A percentile compares a stretch with the other conserved stretches of the same genome.
phyloP scores from a whole-genome alignment of 73 alveolate genomes.

The Tetrahymena malaccensis region DNA sequence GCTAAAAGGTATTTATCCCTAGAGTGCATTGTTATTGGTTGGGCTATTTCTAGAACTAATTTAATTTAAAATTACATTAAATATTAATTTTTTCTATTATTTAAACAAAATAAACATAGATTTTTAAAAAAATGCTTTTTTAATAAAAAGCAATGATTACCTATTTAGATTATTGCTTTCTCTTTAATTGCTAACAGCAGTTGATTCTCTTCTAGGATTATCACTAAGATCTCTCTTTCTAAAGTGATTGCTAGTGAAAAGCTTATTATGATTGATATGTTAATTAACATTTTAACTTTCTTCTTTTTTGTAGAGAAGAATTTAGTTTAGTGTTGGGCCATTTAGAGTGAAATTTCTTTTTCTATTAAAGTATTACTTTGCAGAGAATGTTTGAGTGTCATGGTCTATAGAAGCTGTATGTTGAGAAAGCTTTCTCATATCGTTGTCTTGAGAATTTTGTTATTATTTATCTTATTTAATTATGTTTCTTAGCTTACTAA shows the following conservation, averaged over 20 bases:
- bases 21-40: background rate
- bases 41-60: background rate
- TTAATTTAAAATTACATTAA: background rate
- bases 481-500: background rate
- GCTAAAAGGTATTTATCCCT: background rate
- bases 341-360: background rate
- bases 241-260: background rate
- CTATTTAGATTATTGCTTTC: background rate
- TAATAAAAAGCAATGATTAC: background rate
- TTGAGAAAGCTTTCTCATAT: background rate
- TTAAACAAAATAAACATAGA: too few species aligned
- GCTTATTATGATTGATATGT: background rate
- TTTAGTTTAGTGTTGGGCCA: background rate
- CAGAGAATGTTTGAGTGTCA: background rate
- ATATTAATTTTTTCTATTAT: too few species aligned
- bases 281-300: background rate
- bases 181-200: background rate
- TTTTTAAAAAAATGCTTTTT: too few species aligned
- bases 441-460: background rate
- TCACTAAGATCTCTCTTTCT: background rate
- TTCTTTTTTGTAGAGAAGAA: background rate
- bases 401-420: background rate
- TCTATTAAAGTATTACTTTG: background rate
- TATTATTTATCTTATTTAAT: background rate
- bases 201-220: background rate